A percentile compares a stretch with the other conserved stretches of the same genome.
These are phyloP conservation scores for Epichloe scottii DNA, from an alignment of 2,329 filamentous ascomycete genomes.

Conservation along the genomic window DNA sequence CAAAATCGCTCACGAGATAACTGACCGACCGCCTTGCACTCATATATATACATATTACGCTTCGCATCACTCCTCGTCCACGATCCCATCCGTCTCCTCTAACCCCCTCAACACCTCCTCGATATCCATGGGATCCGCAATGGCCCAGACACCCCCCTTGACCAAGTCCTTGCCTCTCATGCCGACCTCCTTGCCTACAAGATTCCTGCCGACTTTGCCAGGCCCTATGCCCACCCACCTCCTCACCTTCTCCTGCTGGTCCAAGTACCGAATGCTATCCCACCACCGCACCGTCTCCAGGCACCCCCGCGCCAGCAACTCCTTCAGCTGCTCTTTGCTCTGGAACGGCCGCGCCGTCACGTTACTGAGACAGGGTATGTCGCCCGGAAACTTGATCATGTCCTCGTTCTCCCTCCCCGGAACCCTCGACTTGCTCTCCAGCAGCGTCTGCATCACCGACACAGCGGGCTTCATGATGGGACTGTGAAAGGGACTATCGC, in stretches of 20 bases:
- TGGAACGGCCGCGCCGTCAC: constrained; percentile 68
- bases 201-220: constrained; percentile 82
- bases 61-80: constrained; percentile 30
- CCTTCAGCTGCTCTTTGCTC: constrained; percentile 61
- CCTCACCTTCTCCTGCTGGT: constrained; percentile 68
- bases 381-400: constrained; percentile 62
- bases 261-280: constrained; percentile 81
- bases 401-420: constrained; percentile 43
- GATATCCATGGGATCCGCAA: constrained; percentile 67
- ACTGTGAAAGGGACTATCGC: constrained; percentile 82
- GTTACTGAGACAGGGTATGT: constrained; percentile 73
- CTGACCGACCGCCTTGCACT: not conserved
- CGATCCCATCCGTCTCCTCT: constrained; percentile 47
- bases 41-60: not conserved
- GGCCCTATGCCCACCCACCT: constrained; percentile 89
- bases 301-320: constrained; percentile 66
- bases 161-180: constrained; percentile 66
- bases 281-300: constrained; percentile 94
- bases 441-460: constrained; percentile 54
- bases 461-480: constrained; percentile 83
- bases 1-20: too few species aligned
- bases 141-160: constrained; percentile 91
- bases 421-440: constrained; percentile 46
- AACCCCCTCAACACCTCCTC: constrained; percentile 54
- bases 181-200: constrained; percentile 91